Evolutionary conservation across 2,329 filamentous ascomycete species (phyloP).

Genomic region (Nothopassalora personata): DNA sequence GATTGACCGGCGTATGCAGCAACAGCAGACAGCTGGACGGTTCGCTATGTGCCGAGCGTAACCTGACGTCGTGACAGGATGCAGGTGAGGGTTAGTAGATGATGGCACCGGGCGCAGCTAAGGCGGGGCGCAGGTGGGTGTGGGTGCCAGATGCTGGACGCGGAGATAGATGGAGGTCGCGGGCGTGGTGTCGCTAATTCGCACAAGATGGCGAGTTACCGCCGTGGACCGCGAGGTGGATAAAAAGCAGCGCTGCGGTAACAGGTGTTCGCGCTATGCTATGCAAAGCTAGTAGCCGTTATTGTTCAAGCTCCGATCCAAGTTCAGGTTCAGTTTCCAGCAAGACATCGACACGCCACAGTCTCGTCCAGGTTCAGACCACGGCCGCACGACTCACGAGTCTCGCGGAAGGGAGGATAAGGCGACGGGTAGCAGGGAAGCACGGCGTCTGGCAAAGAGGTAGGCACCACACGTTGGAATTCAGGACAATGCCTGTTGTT

Average conservation of each 20-base stretch:
- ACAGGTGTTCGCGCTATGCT: neutral
- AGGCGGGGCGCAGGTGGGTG: neutral
- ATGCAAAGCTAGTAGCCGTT: constrained; percentile 2
- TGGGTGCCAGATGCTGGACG: neutral
- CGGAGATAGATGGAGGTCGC: neutral
- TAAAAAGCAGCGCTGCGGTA: neutral
- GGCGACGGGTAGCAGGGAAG: neutral
- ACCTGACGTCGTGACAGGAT: neutral
- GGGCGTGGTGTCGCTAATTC: too few relatives aligned
- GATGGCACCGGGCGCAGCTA: neutral
- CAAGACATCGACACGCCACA: neutral
- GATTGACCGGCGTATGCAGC: neutral
- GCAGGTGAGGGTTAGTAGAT: neutral
- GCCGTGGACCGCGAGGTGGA: neutral
- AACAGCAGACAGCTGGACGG: neutral
- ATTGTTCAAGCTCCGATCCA: too few relatives aligned
- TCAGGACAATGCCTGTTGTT: neutral
- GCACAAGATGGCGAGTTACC: too few relatives aligned
- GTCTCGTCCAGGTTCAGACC: neutral
- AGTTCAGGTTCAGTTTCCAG: neutral
- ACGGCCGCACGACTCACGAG: neutral
- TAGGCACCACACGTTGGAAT: neutral
- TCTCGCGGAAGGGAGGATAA: neutral
- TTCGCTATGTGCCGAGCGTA: neutral
- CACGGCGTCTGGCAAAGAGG: neutral